Conservation (phyloP, 257 asterid species). For the Rehmannia glutinosa region DNA sequence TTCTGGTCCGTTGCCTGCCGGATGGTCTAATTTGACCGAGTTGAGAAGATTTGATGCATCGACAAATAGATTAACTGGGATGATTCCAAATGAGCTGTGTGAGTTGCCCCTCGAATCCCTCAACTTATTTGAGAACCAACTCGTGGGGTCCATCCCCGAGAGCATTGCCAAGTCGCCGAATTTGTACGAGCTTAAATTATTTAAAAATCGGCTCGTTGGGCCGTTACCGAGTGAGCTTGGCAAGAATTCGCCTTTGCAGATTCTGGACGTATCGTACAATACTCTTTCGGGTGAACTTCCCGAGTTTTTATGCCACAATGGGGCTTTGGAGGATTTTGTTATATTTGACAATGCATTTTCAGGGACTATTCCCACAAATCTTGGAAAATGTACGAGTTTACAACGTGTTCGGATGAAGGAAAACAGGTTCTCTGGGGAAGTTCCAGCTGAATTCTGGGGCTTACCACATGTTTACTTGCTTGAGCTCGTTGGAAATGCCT, state of each 20-base stretch:
- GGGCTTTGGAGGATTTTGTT: conserved; percentile 41
- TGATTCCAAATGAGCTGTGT: conserved; percentile 63
- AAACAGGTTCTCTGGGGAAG: conserved; percentile 49
- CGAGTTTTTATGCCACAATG: conserved; percentile 43
- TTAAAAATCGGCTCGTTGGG: conserved; percentile 48
- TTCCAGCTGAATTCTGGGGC: conserved; percentile 69
- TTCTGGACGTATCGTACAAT: conserved; percentile 48
- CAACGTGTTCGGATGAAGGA: conserved; percentile 45
- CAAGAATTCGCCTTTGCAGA: conserved; percentile 47
- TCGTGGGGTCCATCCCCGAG: conserved; percentile 63
- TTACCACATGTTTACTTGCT: conserved; percentile 63
- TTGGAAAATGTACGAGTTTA: conserved; percentile 54
- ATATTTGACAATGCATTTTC: conserved; percentile 47
- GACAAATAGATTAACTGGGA: conserved; percentile 52
- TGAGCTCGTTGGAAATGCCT: conserved; percentile 44
- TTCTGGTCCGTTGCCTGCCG: conserved; percentile 46
- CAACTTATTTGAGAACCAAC: conserved; percentile 46
- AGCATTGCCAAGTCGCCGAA: conserved; percentile 60
- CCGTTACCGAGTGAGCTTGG: conserved; percentile 68
- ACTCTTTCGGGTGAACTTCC: conserved; percentile 59
- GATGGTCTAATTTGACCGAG: conserved; percentile 70
- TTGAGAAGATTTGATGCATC: conserved; percentile 72
- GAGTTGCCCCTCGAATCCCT: conserved; percentile 72
- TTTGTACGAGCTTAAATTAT: conserved; percentile 51
- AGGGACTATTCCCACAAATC: conserved; percentile 55